phyloP scores from a whole-genome alignment of 1,284 basidiomycete species.

The Fomitiporia mediterranea region DNA sequence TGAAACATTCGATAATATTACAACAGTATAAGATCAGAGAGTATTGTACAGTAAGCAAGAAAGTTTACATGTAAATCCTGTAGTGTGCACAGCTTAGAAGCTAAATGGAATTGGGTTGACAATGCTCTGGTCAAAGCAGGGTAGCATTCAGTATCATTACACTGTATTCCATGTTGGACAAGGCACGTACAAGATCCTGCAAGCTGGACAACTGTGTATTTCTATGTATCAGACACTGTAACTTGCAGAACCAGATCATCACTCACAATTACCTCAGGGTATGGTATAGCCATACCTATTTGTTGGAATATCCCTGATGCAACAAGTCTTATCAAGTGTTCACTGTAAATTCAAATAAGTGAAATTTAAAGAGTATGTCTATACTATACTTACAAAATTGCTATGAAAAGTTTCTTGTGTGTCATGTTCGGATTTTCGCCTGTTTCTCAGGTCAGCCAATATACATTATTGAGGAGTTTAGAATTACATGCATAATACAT shows the following conservation, averaged over 20 bases:
- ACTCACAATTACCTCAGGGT: slow-evolving; percentile 18
- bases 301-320: slow-evolving; percentile 2
- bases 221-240: not conserved
- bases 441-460: not conserved
- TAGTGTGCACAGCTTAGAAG: too few species aligned
- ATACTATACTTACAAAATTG: slow-evolving; percentile 3
- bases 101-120: slow-evolving; percentile 9
- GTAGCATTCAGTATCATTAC: not conserved
- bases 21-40: too few species aligned
- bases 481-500: slow-evolving; percentile 6
- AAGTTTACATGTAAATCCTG: too few species aligned
- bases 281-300: not conserved
- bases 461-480: not conserved
- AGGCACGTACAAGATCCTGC: slow-evolving; percentile 7
- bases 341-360: not conserved
- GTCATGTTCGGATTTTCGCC: slow-evolving; percentile 4
- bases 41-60: too few species aligned
- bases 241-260: not conserved
- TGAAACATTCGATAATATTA: too few species aligned
- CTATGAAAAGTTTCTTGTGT: slow-evolving; percentile 5
- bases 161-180: not conserved
- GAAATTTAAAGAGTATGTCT: not conserved
- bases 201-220: slow-evolving; percentile 2
- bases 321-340: slow-evolving; percentile 3
- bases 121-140: not conserved